Base-by-base conservation (phyloP, 371 early-diverging fungal genomes). In the Synchytrium microbalum region DNA sequence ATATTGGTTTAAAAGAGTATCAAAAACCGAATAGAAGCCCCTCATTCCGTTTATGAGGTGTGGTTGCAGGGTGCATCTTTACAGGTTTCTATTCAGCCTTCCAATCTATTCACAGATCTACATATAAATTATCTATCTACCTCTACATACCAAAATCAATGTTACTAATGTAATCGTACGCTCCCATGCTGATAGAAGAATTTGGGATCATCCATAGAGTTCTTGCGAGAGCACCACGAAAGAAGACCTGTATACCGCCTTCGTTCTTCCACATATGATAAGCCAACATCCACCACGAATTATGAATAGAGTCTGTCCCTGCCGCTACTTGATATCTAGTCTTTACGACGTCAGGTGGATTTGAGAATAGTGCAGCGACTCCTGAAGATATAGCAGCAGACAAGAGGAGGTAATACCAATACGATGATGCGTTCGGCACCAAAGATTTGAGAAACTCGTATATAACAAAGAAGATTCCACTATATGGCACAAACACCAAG, bases 281-380 rank as follows among this genome's bases (percentile, higher is more conserved):
- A 0, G 79, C 77, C 53, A 27, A 16, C 64, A 57, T 1, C 67
- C 70, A 2, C 1, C 74, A 73, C 1, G 74, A 68, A 29, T 56
- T 61, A n/a, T n/a, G n/a, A 54, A 67, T 74, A 67, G 64, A 72
- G 23, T 55, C 53, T 28, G 64, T 60, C 23, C 76, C 75, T 51
- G 76, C 69, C 14, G 79, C 76, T 23, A 86, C 77, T 65, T 92
- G 92, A 79, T 86, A 84, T 3, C 91, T 79, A 27, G 92, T 92
- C 66, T 90, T 90, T 46, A 91, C 80, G n/a, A 90, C 83, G 67
- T 92, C 92, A 1, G 87, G 69, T 0, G 84, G 78, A 30, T 89
- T 91, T 0, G 86, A 84, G 0, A 89, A 32, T 0, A 78, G 73
- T 23, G 80, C 81, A 2, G 86, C 85, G 1, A 86, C 61, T 0